These are phyloP conservation scores for Metarhizium guizhouense DNA, from an alignment of 2,329 filamentous ascomycete species.

Conservation along the genomic window DNA sequence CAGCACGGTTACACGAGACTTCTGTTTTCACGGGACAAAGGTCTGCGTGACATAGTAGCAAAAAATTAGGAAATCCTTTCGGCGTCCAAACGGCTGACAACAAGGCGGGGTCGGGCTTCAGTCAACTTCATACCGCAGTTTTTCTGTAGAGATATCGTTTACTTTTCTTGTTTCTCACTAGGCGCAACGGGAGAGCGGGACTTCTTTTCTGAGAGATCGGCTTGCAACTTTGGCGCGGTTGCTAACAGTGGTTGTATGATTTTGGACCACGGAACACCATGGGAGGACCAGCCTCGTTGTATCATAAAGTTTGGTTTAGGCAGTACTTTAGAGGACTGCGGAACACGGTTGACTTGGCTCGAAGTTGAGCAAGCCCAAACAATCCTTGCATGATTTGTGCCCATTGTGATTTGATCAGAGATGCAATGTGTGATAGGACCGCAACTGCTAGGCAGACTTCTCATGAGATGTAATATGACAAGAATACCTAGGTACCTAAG, in stretches of 20 bases:
- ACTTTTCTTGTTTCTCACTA: background rate
- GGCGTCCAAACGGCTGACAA: background rate
- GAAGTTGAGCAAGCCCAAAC: background rate
- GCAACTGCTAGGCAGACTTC: no score
- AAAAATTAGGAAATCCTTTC: background rate
- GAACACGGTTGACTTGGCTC: background rate
- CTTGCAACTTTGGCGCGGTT: background rate
- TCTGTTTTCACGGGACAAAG: background rate
- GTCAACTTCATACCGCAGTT: background rate
- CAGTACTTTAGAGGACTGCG: background rate
- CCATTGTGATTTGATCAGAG: background rate
- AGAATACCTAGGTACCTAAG: no score
- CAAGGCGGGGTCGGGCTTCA: background rate
- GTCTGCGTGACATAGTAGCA: background rate
- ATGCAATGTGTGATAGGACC: no score
- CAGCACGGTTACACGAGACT: background rate
- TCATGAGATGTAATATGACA: no score
- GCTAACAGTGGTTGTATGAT: constrained; percentile 3
- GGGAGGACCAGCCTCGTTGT: constrained; percentile 1
- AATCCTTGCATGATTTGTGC: background rate
- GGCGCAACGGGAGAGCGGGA: constrained; percentile 4
- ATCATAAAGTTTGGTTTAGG: constrained; percentile 3
- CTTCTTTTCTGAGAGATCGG: background rate
- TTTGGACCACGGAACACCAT: background rate
- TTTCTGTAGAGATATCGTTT: constrained; percentile 1